phyloP scores from a whole-genome alignment of 2,329 filamentous ascomycete genomes.

The Aspergillus ustus region DNA sequence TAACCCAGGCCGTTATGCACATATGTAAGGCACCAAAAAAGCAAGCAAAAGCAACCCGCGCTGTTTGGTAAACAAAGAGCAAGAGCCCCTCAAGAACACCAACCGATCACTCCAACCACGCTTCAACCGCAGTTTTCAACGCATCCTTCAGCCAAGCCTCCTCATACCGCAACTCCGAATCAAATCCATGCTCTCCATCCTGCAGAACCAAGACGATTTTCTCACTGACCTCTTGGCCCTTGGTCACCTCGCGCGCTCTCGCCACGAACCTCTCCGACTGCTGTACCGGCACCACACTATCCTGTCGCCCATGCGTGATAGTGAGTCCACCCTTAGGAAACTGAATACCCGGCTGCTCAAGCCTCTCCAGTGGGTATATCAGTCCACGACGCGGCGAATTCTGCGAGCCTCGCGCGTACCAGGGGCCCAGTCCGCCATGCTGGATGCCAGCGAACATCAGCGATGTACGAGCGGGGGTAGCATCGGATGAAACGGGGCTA shows the following conservation, averaged over 20 bases:
- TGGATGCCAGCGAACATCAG: slow-evolving; percentile 28
- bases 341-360: slow-evolving; percentile 29
- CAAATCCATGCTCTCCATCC: slow-evolving; percentile 45
- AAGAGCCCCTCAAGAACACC: not conserved
- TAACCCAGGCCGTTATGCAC: no score
- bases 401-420: slow-evolving; percentile 28
- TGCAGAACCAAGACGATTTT: slow-evolving; percentile 31
- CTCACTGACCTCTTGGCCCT: slow-evolving; percentile 27
- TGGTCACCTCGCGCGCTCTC: slow-evolving; percentile 27
- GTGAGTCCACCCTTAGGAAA: slow-evolving; percentile 37
- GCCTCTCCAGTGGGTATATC: slow-evolving; percentile 34
- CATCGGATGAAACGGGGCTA: slow-evolving; percentile 21
- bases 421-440: slow-evolving; percentile 19
- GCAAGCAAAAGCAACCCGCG: not conserved
- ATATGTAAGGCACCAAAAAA: not conserved
- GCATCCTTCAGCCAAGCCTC: slow-evolving; percentile 37
- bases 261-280: slow-evolving; percentile 35
- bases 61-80: not conserved
- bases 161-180: slow-evolving; percentile 26
- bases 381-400: slow-evolving; percentile 14
- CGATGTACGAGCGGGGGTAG: slow-evolving; percentile 15
- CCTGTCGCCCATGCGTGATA: slow-evolving; percentile 41
- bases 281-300: slow-evolving; percentile 36
- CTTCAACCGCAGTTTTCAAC: slow-evolving; percentile 28
- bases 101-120: slow-evolving; percentile 32